Evolutionary conservation across 2,329 filamentous ascomycete genomes (phyloP).

Genomic region (Tolypocladium inflatum): DNA sequence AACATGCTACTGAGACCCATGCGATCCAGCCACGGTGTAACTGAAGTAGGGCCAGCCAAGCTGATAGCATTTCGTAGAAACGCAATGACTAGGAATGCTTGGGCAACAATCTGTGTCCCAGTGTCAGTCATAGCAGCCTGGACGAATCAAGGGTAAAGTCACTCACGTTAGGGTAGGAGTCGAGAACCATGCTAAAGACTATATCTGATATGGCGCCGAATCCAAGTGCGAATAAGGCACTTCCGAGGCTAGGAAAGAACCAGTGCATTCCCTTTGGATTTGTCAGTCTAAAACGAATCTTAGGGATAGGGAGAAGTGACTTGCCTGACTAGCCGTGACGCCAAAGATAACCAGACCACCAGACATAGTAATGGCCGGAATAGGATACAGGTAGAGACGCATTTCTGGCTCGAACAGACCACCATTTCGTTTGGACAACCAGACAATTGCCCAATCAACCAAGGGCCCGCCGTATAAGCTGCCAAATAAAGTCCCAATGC

Average conservation of each 20-base stretch:
- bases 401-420: conserved; percentile 36
- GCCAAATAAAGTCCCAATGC: conserved; percentile 29
- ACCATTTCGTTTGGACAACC: conserved; percentile 25
- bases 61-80: no score
- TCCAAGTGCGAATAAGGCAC: conserved; percentile 26
- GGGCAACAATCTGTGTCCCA: no score
- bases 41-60: no score
- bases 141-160: no score
- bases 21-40: no score
- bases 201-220: conserved; percentile 27
- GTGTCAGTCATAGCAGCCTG: no score
- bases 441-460: conserved; percentile 26
- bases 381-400: conserved; percentile 21
- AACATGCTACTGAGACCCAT: no score
- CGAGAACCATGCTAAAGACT: conserved; percentile 23
- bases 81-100: no score
- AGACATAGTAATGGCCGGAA: conserved; percentile 21
- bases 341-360: conserved; percentile 31
- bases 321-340: conserved; percentile 21
- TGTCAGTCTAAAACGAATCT: neutral
- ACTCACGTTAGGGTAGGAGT: conserved; percentile 18
- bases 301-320: conserved; percentile 1
- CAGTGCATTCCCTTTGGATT: conserved; percentile 29
- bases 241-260: conserved; percentile 27
- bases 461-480: conserved; percentile 27